These are phyloP conservation scores for Akanthomyces dipterigenus DNA, from an alignment of 2,329 filamentous ascomycete genomes.

Conservation along the genomic window DNA sequence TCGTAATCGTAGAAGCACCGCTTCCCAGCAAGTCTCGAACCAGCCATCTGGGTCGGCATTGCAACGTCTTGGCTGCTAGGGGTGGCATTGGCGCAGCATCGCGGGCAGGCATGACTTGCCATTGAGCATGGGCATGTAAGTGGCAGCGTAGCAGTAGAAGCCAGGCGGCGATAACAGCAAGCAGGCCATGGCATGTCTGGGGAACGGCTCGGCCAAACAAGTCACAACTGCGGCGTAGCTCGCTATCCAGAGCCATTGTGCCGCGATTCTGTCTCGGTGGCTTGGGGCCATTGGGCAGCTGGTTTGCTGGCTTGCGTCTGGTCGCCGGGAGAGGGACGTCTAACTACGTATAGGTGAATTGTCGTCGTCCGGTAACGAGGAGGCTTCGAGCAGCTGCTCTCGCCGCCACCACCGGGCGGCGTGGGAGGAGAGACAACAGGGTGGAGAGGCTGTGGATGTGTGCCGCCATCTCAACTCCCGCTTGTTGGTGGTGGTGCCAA, in stretches of 20 bases:
- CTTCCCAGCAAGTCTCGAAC: not conserved
- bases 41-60: not conserved
- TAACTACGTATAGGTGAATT: not conserved
- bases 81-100: not conserved
- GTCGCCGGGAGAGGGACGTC: not conserved
- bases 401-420: not conserved
- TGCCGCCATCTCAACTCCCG: constrained; percentile 11
- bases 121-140: not conserved
- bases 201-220: not conserved
- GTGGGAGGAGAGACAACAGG: constrained; percentile 13
- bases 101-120: not conserved
- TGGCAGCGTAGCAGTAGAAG: not conserved
- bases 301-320: not conserved
- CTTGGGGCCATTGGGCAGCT: not conserved
- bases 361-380: not conserved
- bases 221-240: constrained; percentile 1
- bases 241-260: constrained; percentile 1
- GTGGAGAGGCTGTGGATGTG: constrained; percentile 11
- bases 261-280: constrained; percentile 1
- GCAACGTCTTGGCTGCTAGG: not conserved
- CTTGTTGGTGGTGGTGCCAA: not conserved
- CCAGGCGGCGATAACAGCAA: no score
- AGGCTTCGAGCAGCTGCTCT: not conserved
- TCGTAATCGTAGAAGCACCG: not conserved
- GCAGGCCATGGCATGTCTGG: not conserved